Percentiles rank a stretch among this genome's conserved stretches.
Evolutionary conservation across 768 basidiomycete genomes (phyloP).

Genomic region (Lentinula guzmanii): DNA sequence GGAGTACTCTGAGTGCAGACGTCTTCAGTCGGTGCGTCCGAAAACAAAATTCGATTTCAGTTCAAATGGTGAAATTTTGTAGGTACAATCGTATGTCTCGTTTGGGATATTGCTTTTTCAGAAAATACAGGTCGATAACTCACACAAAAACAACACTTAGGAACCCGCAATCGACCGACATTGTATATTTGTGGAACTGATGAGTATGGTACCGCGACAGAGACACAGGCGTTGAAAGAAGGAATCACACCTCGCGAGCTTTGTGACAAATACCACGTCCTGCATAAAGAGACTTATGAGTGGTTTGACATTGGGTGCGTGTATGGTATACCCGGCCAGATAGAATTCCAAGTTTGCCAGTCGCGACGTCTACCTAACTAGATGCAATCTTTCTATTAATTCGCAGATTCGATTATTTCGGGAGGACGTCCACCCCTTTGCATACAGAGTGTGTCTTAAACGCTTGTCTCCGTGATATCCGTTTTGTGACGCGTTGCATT

Average conservation of each 20-base stretch:
- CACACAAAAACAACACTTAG: slow-evolving; percentile 15
- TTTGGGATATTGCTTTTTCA: not conserved
- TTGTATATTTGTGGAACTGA: slow-evolving; percentile 98
- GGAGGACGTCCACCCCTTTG: slow-evolving; percentile 83
- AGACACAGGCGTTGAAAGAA: slow-evolving; percentile 93
- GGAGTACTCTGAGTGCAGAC: slow-evolving; percentile 94
- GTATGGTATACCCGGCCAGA: not conserved
- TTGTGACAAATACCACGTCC: slow-evolving; percentile 84
- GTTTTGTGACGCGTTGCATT: not conserved
- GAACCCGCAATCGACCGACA: slow-evolving; percentile 81
- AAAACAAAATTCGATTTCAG: not conserved
- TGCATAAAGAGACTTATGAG: slow-evolving; percentile 90
- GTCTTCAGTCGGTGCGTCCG: slow-evolving; percentile 83
- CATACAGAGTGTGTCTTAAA: slow-evolving; percentile 76
- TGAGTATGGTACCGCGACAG: slow-evolving; percentile 99
- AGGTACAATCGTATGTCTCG: slow-evolving; percentile 56
- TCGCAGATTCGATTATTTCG: slow-evolving; percentile 88
- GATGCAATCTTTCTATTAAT: not conserved
- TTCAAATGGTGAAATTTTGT: not conserved
- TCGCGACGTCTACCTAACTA: not conserved
- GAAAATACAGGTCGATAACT: not conserved
- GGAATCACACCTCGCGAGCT: slow-evolving; percentile 71
- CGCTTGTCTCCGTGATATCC: not conserved
- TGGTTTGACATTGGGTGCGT: slow-evolving; percentile 95
- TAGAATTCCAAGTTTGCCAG: not conserved